Base-by-base conservation (phyloP, 495 filamentous ascomycete genomes). In the Lasiosphaeria miniovina region DNA sequence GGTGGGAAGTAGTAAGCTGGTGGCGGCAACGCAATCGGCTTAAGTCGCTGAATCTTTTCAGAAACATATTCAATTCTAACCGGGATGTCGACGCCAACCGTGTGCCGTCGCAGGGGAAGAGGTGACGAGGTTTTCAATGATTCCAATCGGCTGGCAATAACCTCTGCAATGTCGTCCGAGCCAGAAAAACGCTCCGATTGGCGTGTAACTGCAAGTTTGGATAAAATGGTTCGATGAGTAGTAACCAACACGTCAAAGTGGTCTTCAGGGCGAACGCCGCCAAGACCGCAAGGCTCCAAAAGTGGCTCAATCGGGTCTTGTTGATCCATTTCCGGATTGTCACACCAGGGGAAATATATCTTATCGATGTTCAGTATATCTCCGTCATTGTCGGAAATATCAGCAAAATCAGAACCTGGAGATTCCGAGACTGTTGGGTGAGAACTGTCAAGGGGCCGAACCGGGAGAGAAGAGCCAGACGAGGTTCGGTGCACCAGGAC, bases 261-360 rank as follows among this genome's bases (percentile, higher is more conserved):
- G 68, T 91, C 88, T 46, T 82, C 81, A 2, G 86, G 87, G 49
- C 76, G 77, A 17, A 88, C 80, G 36, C 84, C 85, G 31, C 86
- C 86, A 17, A 90, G 63, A 10, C 88, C 88, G 53, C 84, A 86
- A 3, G 82, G 84, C 60, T 85, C 80, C 43, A 90, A 75, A 32
- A 63, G 59, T 24, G 81, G 84, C 60, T 82, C 79, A 48, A 88
- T 69, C 38, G 68, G 62, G 34, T 62, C 55, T 15, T 71, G 11
- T 3, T 60, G 49, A 6, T 61, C 36, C n/a, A 59, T 55, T 43
- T 71, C 68, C 2, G 62, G 60, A 12, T 59, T 58, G 52, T 75
- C 68, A 10, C 71, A 72, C 75, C 76, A 74, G 15, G 72, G 62
- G 36, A 77, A 70, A 48, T 71, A 66, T 5, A 69, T 58, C 1